These are phyloP conservation scores for Suillus bovinus DNA, from an alignment of 768 basidiomycete genomes.

Conservation along the genomic window DNA sequence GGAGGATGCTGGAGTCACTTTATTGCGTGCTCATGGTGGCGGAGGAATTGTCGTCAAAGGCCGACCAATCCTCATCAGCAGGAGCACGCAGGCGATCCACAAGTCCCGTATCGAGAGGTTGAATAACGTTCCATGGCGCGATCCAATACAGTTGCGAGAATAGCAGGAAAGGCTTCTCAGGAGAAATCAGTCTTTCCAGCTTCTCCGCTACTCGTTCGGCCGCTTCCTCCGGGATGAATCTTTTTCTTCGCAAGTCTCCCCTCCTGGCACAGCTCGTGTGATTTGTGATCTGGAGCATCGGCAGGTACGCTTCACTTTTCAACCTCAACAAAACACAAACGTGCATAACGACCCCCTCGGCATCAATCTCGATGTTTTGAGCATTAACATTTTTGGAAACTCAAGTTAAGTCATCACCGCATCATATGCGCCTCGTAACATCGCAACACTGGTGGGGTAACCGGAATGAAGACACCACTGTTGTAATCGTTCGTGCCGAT, in stretches of 20 bases:
- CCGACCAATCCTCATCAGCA: conserved; percentile 18
- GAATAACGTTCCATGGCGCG: conserved; percentile 28
- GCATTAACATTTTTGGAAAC: not conserved
- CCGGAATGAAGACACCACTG: conserved; percentile 9
- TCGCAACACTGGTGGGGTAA: conserved; percentile 25
- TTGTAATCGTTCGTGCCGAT: conserved; percentile 33
- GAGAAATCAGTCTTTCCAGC: conserved; percentile 20
- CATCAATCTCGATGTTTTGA: not conserved
- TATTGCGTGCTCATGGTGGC: conserved; percentile 27
- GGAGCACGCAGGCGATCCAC: conserved; percentile 22
- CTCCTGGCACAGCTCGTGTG: conserved; percentile 28
- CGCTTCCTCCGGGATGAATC: conserved; percentile 37
- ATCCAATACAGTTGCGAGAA: conserved; percentile 25
- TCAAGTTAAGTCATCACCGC: conserved; percentile 9
- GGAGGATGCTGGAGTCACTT: conserved; percentile 17
- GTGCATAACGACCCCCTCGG: conserved; percentile 2
- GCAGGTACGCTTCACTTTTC: conserved; percentile 29
- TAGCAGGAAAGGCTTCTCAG: conserved; percentile 25
- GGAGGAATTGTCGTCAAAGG: conserved; percentile 30
- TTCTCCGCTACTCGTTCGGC: conserved; percentile 34
- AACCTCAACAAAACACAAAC: conserved; percentile 11
- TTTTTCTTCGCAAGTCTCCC: conserved; percentile 33
- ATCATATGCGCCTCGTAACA: conserved; percentile 19
- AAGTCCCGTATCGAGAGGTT: conserved; percentile 23
- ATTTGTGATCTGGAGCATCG: conserved; percentile 36